Evolutionary conservation across 2,329 filamentous ascomycete species (phyloP).

Genomic region (Ophiostoma piceae): DNA sequence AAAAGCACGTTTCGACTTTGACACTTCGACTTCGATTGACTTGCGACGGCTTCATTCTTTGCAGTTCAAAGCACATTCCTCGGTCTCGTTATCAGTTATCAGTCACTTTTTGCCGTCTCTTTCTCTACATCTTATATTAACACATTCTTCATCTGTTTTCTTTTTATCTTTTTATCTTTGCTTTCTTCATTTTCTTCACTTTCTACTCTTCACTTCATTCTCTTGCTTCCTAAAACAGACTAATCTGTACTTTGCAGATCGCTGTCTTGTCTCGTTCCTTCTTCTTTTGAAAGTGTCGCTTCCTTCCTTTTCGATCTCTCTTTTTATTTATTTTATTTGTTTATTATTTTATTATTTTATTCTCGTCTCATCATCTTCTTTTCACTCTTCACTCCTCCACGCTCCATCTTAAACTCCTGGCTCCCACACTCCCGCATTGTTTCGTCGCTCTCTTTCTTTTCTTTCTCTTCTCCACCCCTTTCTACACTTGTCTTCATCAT

Average conservation of each 20-base stretch:
- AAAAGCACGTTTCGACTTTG: neutral
- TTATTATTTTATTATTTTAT: neutral
- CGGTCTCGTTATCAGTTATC: neutral
- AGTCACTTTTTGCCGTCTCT: neutral
- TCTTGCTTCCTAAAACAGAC: neutral
- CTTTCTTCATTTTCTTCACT: no score
- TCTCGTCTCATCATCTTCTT: neutral
- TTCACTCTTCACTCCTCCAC: neutral
- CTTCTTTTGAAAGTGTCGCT: no score
- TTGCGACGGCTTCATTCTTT: neutral
- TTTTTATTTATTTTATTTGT: neutral
- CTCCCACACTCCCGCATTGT: neutral
- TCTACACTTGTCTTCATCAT: conserved; percentile 1
- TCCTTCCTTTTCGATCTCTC: neutral
- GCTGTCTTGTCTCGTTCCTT: neutral
- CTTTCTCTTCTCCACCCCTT: neutral
- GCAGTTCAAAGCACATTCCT: neutral
- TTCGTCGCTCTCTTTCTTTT: neutral
- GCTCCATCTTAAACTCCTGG: neutral
- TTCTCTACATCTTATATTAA: neutral
- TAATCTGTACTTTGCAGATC: neutral
- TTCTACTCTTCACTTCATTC: no score
- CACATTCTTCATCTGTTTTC: neutral
- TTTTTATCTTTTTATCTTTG: neutral
- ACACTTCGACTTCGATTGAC: neutral